These are phyloP conservation scores for Cladophialophora carrionii DNA, from an alignment of 2,329 filamentous ascomycete genomes.

Conservation along the genomic window DNA sequence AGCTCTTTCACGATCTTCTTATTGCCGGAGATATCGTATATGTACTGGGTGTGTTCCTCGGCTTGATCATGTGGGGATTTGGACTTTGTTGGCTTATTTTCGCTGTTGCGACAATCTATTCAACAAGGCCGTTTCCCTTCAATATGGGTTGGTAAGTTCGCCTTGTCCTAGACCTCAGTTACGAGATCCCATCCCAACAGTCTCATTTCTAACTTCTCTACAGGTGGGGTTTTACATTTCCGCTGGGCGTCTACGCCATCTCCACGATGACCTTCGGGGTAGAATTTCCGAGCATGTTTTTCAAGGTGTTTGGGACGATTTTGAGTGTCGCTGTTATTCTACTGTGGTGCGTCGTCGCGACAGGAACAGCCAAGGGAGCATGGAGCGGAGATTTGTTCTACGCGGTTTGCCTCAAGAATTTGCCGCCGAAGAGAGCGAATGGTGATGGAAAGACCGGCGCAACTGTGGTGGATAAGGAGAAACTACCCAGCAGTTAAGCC, in stretches of 20 bases:
- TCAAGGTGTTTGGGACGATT: conserved; percentile 60
- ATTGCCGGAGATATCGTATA: conserved; percentile 44
- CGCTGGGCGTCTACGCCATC: conserved; percentile 60
- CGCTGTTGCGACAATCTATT: conserved; percentile 44
- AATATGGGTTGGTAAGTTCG: conserved; percentile 59
- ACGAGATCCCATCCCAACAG: not conserved
- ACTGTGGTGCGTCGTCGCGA: conserved; percentile 60
- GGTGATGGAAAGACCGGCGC: conserved; percentile 21
- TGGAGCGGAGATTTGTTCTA: conserved; percentile 57
- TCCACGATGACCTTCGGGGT: conserved; percentile 50
- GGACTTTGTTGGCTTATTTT: conserved; percentile 49
- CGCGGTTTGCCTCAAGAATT: conserved; percentile 57
- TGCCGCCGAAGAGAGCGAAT: conserved; percentile 31
- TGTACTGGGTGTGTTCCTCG: conserved; percentile 44
- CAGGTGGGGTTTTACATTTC: conserved; percentile 63
- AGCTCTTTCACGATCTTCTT: conserved; percentile 35
- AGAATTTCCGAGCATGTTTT: conserved; percentile 60
- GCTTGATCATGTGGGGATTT: conserved; percentile 48
- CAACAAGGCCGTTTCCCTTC: conserved; percentile 55
- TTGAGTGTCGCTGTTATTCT: conserved; percentile 57
- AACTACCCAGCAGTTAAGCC: not conserved
- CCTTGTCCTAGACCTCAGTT: no score
- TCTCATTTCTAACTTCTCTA: not conserved
- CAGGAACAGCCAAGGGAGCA: conserved; percentile 54
- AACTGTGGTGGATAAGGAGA: conserved; percentile 20